Percentiles rank a stretch among this genome's conserved stretches.
Conservation (phyloP, 73 alveolate genomes). For the Tetrahymena borealis region DNA sequence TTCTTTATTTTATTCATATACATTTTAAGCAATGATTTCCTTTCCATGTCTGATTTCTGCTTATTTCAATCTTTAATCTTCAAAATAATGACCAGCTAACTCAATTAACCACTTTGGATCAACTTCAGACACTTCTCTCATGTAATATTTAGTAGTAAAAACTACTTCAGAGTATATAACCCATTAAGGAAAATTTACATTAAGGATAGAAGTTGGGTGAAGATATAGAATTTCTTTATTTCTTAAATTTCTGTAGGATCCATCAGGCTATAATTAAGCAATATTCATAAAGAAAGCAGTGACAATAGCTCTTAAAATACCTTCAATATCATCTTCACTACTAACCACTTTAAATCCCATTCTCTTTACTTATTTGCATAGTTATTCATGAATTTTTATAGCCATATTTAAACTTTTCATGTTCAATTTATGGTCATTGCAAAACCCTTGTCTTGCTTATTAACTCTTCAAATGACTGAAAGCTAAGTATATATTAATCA, state of each 20-base stretch:
- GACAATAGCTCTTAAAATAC: slow-evolving; percentile 74
- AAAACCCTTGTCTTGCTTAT: slow-evolving; percentile 52
- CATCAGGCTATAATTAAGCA: slow-evolving; percentile 81
- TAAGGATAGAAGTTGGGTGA: slow-evolving; percentile 87
- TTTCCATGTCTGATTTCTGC: slow-evolving; percentile 50
- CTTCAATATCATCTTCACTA: slow-evolving; percentile 87
- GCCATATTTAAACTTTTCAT: slow-evolving; percentile 50
- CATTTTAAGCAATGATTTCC: slow-evolving; percentile 11
- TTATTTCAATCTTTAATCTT: slow-evolving; percentile 48
- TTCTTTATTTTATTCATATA: not conserved
- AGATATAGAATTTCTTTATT: slow-evolving; percentile 73
- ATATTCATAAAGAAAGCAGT: slow-evolving; percentile 88
- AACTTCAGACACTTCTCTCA: slow-evolving; percentile 78
- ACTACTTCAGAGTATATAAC: slow-evolving; percentile 81
- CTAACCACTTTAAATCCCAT: slow-evolving; percentile 55
- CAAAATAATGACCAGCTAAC: slow-evolving; percentile 86
- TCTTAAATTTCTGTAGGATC: slow-evolving; percentile 80
- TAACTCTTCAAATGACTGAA: slow-evolving; percentile 57
- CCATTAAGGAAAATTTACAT: slow-evolving; percentile 87
- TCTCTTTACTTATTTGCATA: slow-evolving; percentile 54
- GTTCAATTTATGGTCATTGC: slow-evolving; percentile 54
- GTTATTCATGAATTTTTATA: slow-evolving; percentile 59
- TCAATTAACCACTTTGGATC: slow-evolving; percentile 88
- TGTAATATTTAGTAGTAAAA: slow-evolving; percentile 61
- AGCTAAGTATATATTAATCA: slow-evolving; percentile 65